Conservation (phyloP, 345 rosid species). For the Limnanthes douglasii region DNA sequence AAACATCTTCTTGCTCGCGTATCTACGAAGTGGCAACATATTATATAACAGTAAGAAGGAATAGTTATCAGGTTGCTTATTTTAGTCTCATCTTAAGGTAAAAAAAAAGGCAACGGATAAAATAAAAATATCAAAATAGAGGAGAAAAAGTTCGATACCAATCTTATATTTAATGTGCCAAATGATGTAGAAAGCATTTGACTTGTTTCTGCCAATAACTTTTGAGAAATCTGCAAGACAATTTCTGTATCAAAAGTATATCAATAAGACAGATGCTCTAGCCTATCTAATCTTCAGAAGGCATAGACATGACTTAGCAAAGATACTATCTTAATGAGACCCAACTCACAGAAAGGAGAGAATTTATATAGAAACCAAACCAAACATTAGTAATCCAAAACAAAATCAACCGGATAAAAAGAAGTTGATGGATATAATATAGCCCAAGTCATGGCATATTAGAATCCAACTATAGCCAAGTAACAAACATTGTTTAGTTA, state of each 20-base stretch:
- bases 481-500: no score
- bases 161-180: conserved; percentile 30
- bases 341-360: no score
- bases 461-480: no score
- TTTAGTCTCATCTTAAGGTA: not conserved
- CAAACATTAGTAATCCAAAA: conserved; percentile 6
- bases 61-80: not conserved
- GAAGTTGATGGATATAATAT: no score
- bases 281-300: no score
- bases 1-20: conserved; percentile 32
- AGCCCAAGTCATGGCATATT: no score
- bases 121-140: conserved; percentile 6
- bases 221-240: conserved; percentile 43
- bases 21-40: conserved; percentile 34
- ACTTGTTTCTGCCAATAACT: conserved; percentile 32
- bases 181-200: conserved; percentile 30
- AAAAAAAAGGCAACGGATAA: not conserved
- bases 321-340: no score
- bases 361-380: conserved; percentile 7
- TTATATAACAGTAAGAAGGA: conserved; percentile 5
- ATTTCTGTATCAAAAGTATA: no score
- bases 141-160: conserved; percentile 21
- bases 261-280: no score
- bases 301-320: no score
- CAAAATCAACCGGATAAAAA: conserved; percentile 5